Evolutionary conservation across 2,329 filamentous ascomycete genomes (phyloP).

Genomic region (Ramularia collo-cygni): DNA sequence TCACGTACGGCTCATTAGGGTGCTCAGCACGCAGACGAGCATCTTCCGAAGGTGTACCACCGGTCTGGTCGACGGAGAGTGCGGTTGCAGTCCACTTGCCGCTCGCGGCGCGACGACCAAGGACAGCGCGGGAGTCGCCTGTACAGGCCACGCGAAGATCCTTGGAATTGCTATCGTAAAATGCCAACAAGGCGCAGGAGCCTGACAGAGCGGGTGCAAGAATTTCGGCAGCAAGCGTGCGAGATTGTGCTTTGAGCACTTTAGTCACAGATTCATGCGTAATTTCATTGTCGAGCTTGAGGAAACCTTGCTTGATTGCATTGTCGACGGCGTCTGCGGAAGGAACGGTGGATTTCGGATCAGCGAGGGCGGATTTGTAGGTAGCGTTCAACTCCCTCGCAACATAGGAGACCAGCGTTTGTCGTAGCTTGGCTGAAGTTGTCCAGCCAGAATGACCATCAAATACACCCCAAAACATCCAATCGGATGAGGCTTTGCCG

Average conservation of each 20-base stretch:
- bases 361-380: slow-evolving; percentile 65
- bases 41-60: slow-evolving; percentile 76
- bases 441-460: slow-evolving; percentile 98
- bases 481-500: slow-evolving; percentile 63
- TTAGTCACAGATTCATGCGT: slow-evolving; percentile 88
- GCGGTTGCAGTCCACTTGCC: slow-evolving; percentile 92
- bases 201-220: slow-evolving; percentile 89
- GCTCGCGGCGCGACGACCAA: slow-evolving; percentile 67
- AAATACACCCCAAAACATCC: slow-evolving; percentile 99
- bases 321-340: slow-evolving; percentile 73
- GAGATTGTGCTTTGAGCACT: slow-evolving; percentile 81
- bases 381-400: slow-evolving; percentile 87
- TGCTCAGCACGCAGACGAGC: slow-evolving; percentile 78
- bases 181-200: slow-evolving; percentile 93
- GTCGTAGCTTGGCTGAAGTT: slow-evolving; percentile 89
- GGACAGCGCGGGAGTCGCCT: slow-evolving; percentile 89
- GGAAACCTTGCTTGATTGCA: slow-evolving; percentile 89
- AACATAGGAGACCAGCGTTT: slow-evolving; percentile 86
- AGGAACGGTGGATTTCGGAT: slow-evolving; percentile 55
- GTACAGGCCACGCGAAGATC: slow-evolving; percentile 90
- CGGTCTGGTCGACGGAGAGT: slow-evolving; percentile 89
- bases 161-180: slow-evolving; percentile 85
- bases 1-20: slow-evolving; percentile 80
- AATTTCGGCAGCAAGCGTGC: slow-evolving; percentile 82
- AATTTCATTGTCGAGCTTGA: slow-evolving; percentile 85